Base-by-base conservation (phyloP, 2,329 filamentous ascomycete genomes). In the Ceratocystis smalleyi region DNA sequence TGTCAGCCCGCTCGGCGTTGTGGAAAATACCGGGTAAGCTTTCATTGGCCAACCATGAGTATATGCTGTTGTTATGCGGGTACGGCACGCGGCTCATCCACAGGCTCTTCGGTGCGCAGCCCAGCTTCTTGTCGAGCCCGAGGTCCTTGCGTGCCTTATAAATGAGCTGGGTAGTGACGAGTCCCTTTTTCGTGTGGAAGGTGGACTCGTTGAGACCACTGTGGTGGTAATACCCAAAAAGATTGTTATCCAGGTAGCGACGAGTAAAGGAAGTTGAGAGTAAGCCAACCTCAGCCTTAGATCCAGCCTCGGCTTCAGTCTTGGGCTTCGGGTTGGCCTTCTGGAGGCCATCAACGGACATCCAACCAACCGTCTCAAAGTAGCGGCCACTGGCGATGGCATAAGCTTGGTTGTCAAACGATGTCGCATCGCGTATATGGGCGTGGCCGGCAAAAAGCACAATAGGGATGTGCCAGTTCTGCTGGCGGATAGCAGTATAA, bases 351-450 rank as follows among this genome's bases (percentile, higher is more conserved):
- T 86, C 81, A 57, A 96, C 84, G 0, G 91, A 95, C 82, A 94
- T 84, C 81, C 94, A 97, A 1, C 92, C 92, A 61, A 97, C 86
- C 0, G 92, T 96, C 76, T 97, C 92, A 78, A 96, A 87, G 73
- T 96, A 97, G 0, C 92, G 83, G 3, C 92, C 92, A 69, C 89
- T 94, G 49, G 91, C 91, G 4, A 97, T 77, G 0, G 86, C 91
- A 67, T 88, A 85, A 0, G 91, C 84, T 63, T 84, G 85, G 47
- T 81, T 81, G 73, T 96, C 92, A 70, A 89, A 96, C 66, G 81
- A 83, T 49, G 83, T 83, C 69, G 89, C 89, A 71, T 96, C 91
- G 7, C 92, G 85, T 59, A 96, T 89, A 72, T 97, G 92, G 1
- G 84, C 84, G 71, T 97, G 92, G 0, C 92, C 92, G 7, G 89